Conservation (phyloP, 805 yeast species). For the Yarrowia keelungensis region DNA sequence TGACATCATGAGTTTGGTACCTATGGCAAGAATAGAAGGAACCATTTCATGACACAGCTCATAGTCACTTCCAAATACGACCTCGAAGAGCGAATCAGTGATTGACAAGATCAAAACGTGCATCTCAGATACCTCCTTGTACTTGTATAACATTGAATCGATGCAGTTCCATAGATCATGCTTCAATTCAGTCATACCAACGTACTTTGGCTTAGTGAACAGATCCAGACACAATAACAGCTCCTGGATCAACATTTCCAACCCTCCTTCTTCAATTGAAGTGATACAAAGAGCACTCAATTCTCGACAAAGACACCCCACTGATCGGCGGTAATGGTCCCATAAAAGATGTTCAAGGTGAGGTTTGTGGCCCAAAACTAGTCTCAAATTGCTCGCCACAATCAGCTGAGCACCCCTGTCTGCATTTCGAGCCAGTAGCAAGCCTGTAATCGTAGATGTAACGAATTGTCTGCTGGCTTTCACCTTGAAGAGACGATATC, state of each 20-base stretch:
- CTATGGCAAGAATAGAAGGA: not conserved
- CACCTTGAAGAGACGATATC: not conserved
- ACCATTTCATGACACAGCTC: conserved; percentile 32
- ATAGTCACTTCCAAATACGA: conserved; percentile 4
- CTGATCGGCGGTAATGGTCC: conserved; percentile 14
- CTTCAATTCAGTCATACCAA: conserved; percentile 5
- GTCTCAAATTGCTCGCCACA: conserved; percentile 14
- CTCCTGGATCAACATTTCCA: conserved; percentile 12
- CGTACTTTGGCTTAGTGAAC: not conserved
- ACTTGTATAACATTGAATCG: conserved; percentile 18
- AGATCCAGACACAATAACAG: conserved; percentile 18
- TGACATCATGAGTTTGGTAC: not conserved
- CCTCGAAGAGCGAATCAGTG: not conserved
- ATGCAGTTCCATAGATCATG: conserved; percentile 25
- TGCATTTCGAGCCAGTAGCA: conserved; percentile 9
- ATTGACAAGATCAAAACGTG: conserved; percentile 3
- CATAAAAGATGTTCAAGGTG: conserved; percentile 17
- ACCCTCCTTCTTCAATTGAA: not conserved
- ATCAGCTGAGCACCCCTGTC: conserved; percentile 9
- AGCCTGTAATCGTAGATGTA: not conserved
- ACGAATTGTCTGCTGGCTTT: conserved; percentile 8
- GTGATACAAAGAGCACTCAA: not conserved
- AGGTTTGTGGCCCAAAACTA: conserved; percentile 2
- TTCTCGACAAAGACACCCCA: conserved; percentile 8
- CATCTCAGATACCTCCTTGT: conserved; percentile 8